Conservation (phyloP, 2,329 filamentous ascomycete genomes). For the Hypoxylon sp. region DNA sequence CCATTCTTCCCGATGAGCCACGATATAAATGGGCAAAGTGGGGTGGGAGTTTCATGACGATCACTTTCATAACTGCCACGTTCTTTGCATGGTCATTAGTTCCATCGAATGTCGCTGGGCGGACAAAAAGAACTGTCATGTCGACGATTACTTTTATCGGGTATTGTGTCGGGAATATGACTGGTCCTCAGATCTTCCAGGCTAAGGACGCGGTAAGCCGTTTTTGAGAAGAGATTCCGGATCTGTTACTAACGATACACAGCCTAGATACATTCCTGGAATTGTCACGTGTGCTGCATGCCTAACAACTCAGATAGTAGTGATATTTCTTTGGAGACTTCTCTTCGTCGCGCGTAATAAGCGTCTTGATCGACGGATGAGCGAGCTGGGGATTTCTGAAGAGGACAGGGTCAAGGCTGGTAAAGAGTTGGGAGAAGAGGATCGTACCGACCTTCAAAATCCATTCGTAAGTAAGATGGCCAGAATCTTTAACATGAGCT, state of each 20-base stretch:
- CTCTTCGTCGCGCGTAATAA: constrained; percentile 60
- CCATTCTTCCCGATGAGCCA: constrained; percentile 54
- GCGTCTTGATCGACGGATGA: constrained; percentile 51
- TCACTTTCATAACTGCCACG: constrained; percentile 52
- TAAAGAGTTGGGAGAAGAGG: constrained; percentile 56
- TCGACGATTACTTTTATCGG: constrained; percentile 62
- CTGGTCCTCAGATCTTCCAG: constrained; percentile 63
- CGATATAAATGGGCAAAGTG: constrained; percentile 58
- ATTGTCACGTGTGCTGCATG: constrained; percentile 58
- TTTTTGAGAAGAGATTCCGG: background rate
- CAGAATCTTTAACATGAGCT: background rate
- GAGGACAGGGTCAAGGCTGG: constrained; percentile 54
- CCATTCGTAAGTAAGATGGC: constrained; percentile 52
- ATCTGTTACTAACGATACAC: constrained; percentile 11
- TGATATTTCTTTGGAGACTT: constrained; percentile 58
- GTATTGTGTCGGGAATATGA: constrained; percentile 65
- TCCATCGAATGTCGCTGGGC: constrained; percentile 62
- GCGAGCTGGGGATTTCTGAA: constrained; percentile 53
- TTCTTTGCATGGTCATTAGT: constrained; percentile 58
- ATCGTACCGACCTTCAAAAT: constrained; percentile 58
- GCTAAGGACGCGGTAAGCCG: constrained; percentile 56
- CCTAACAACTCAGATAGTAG: constrained; percentile 55
- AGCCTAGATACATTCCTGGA: constrained; percentile 61
- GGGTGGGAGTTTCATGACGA: constrained; percentile 55
- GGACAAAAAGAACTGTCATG: constrained; percentile 63